Conservation (phyloP, 805 yeast species). For the Pichia gijzeniarum region DNA sequence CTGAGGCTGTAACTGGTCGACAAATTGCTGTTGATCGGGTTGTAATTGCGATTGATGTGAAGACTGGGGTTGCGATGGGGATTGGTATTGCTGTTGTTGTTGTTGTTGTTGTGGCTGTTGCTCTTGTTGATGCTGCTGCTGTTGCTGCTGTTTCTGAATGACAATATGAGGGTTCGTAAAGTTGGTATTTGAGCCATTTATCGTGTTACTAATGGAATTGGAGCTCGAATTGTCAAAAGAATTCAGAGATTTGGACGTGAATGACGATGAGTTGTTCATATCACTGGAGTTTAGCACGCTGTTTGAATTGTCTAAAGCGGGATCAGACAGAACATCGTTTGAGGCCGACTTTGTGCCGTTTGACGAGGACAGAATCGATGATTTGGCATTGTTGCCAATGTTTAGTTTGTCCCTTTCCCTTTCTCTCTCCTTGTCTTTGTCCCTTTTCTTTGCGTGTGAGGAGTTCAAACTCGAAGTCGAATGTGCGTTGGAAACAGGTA, state of each 20-base stretch:
- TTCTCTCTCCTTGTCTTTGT: too few relatives aligned
- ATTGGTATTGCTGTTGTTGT: too few relatives aligned
- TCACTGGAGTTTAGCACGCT: not conserved
- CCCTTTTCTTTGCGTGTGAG: too few relatives aligned
- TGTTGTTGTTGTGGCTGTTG: too few relatives aligned
- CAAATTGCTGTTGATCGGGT: not conserved
- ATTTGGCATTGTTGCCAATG: conserved; percentile 7
- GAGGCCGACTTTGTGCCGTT: not conserved
- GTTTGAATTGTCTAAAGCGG: conserved; percentile 1
- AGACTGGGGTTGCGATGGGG: not conserved
- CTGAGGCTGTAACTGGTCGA: conserved; percentile 11
- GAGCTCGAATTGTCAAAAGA: not conserved
- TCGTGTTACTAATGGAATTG: not conserved
- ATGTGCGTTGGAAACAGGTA: not conserved
- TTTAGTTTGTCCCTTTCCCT: not conserved
- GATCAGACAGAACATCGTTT: too few relatives aligned
- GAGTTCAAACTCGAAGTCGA: conserved; percentile 1
- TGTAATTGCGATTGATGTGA: not conserved
- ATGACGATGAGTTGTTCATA: not conserved
- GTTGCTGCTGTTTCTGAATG: conserved; percentile 1
- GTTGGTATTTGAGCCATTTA: not conserved
- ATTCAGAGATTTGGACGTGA: not conserved
- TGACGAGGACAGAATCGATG: too few relatives aligned
- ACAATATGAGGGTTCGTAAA: not conserved
- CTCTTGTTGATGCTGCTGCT: too few relatives aligned